These are phyloP conservation scores for Uncinocarpus reesii DNA, from an alignment of 2,329 filamentous ascomycete genomes.

Conservation along the genomic window DNA sequence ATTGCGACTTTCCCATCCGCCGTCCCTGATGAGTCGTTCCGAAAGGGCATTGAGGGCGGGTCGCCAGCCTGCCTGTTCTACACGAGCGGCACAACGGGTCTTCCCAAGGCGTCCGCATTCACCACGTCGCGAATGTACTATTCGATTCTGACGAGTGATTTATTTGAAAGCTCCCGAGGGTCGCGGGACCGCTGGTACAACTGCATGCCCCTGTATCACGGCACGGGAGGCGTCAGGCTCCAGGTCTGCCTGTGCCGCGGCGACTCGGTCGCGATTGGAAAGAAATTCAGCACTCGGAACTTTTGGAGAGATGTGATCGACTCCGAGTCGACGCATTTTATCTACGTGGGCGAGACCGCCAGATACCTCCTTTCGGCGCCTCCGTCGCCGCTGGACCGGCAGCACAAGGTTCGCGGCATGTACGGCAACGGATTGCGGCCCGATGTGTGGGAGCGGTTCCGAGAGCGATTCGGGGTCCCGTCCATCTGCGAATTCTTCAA, in stretches of 20 bases:
- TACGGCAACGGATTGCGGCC: constrained; percentile 45
- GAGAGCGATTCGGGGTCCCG: constrained; percentile 29
- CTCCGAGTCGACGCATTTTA: constrained; percentile 57
- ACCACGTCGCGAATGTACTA: constrained; percentile 42
- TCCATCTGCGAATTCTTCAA: constrained; percentile 66
- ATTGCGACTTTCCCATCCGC: constrained; percentile 42
- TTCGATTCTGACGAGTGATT: constrained; percentile 29
- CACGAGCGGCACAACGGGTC: constrained; percentile 65
- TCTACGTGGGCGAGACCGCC: constrained; percentile 69
- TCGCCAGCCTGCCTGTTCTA: constrained; percentile 59
- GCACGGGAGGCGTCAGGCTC: constrained; percentile 55
- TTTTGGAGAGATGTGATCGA: constrained; percentile 66
- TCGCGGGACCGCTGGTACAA: constrained; percentile 56
- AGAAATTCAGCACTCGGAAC: constrained; percentile 52
- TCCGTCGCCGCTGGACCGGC: constrained; percentile 35
- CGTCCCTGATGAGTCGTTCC: constrained; percentile 47
- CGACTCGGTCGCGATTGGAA: constrained; percentile 33
- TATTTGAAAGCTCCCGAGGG: constrained; percentile 24
- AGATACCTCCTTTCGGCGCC: constrained; percentile 62
- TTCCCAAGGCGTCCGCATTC: constrained; percentile 61
- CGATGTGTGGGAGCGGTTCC: constrained; percentile 57
- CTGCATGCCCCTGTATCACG: constrained; percentile 70
- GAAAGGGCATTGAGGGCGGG: constrained; percentile 41
- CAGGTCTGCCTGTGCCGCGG: constrained; percentile 48
- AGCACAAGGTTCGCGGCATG: constrained; percentile 38